Conservation (phyloP, 2,329 filamentous ascomycete genomes). For the Coniochaeta ligniaria region DNA sequence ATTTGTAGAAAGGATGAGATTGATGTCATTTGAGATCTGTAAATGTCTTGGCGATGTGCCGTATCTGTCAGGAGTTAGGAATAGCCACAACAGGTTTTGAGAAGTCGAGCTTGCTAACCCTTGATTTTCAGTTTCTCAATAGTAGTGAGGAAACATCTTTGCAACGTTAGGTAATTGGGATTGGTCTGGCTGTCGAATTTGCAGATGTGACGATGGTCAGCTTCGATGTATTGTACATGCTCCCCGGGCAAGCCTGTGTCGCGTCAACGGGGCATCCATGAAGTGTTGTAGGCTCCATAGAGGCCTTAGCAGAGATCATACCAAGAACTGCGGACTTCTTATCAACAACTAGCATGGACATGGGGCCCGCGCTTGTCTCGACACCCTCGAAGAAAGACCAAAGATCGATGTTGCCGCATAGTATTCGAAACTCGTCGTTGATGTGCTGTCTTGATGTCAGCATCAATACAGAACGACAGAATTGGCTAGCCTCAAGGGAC, state of each 20-base stretch:
- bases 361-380: conserved; percentile 5
- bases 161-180: conserved; percentile 16
- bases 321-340: conserved; percentile 18
- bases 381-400: conserved; percentile 21
- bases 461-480: too few species aligned
- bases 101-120: too few species aligned
- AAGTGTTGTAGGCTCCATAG: neutral
- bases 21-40: too few species aligned
- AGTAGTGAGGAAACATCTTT: conserved; percentile 9
- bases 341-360: conserved; percentile 6
- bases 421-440: conserved; percentile 21
- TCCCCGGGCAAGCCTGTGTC: conserved; percentile 10
- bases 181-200: conserved; percentile 16
- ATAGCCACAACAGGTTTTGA: too few species aligned
- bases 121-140: conserved; percentile 9
- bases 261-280: neutral
- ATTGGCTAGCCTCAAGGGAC: too few species aligned
- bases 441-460: conserved; percentile 8
- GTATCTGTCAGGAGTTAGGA: too few species aligned
- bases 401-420: conserved; percentile 14
- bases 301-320: neutral
- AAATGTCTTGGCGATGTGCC: too few species aligned
- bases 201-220: conserved; percentile 18
- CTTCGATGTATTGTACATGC: conserved; percentile 15
- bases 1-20: conserved; percentile 7